Percentiles rank a stretch among this genome's conserved stretches.
Evolutionary conservation across 2,329 filamentous ascomycete genomes (phyloP).

Genomic region (Fusarium solani-melongenae): DNA sequence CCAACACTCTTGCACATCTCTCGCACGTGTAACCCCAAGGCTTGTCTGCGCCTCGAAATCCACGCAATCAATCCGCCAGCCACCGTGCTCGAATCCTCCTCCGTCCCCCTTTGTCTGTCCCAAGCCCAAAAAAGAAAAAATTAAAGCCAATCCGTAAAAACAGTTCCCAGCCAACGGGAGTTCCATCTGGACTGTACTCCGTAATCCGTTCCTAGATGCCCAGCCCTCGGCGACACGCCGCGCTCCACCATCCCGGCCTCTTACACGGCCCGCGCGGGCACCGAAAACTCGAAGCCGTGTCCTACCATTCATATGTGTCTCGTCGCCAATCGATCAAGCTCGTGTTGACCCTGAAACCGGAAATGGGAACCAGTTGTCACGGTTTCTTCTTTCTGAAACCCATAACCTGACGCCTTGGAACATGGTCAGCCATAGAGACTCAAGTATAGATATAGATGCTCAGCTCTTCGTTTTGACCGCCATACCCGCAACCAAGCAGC

Average conservation of each 20-base stretch:
- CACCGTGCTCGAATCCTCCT: background rate
- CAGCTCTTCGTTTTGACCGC: background rate
- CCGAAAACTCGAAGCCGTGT: background rate
- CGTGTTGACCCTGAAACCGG: background rate
- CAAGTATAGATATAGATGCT: background rate
- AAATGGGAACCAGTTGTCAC: background rate
- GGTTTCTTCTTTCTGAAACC: background rate
- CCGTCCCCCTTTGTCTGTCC: background rate
- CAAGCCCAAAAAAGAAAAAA: background rate
- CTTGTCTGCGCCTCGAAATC: conserved; percentile 30
- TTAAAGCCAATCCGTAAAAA: background rate
- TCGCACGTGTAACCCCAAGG: conserved; percentile 15
- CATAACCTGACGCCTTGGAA: background rate
- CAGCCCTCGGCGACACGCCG: background rate
- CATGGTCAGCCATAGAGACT: background rate
- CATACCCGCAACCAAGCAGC: background rate
- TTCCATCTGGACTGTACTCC: background rate
- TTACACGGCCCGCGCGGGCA: background rate
- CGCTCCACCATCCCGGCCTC: background rate
- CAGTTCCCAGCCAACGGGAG: background rate
- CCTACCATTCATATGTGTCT: background rate
- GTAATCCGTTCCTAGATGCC: background rate
- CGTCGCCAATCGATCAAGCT: background rate
- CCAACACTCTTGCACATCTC: conserved; percentile 11
- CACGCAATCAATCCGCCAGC: conserved; percentile 25